Evolutionary conservation across 2,329 filamentous ascomycete species (phyloP).

Genomic region (Fusarium compactum): DNA sequence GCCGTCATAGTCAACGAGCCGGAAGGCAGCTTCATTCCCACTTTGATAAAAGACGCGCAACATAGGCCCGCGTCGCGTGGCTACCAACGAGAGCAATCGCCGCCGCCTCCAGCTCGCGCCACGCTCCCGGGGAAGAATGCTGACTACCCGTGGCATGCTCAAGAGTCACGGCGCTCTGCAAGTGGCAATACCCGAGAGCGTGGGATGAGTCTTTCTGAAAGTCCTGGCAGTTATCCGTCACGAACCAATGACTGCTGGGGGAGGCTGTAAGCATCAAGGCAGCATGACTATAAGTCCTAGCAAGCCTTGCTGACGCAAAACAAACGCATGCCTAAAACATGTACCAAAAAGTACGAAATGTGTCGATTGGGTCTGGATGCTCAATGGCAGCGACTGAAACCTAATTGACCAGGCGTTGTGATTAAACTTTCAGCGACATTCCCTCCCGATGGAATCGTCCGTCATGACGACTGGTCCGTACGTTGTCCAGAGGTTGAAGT

Average conservation of each 20-base stretch:
- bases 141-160: conserved; percentile 22
- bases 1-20: conserved; percentile 3
- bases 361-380: neutral
- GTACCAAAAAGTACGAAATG: neutral
- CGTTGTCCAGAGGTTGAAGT: conserved; percentile 28
- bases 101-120: conserved; percentile 29
- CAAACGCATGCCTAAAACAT: neutral
- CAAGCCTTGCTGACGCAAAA: conserved; percentile 16
- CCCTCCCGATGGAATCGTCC: conserved; percentile 8
- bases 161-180: conserved; percentile 11
- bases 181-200: conserved; percentile 18
- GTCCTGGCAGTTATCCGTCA: conserved; percentile 12
- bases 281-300: conserved; percentile 26
- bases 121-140: conserved; percentile 22
- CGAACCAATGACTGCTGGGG: conserved; percentile 18
- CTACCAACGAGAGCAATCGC: conserved; percentile 31
- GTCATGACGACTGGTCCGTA: conserved; percentile 17
- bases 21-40: conserved; percentile 1
- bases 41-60: conserved; percentile 3
- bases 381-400: neutral
- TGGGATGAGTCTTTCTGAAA: conserved; percentile 15
- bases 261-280: conserved; percentile 21
- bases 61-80: conserved; percentile 3
- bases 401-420: neutral
- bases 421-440: conserved; percentile 37